These are phyloP conservation scores for Neoascochyta sp. DNA, from an alignment of 2,329 filamentous ascomycete species.

Conservation along the genomic window DNA sequence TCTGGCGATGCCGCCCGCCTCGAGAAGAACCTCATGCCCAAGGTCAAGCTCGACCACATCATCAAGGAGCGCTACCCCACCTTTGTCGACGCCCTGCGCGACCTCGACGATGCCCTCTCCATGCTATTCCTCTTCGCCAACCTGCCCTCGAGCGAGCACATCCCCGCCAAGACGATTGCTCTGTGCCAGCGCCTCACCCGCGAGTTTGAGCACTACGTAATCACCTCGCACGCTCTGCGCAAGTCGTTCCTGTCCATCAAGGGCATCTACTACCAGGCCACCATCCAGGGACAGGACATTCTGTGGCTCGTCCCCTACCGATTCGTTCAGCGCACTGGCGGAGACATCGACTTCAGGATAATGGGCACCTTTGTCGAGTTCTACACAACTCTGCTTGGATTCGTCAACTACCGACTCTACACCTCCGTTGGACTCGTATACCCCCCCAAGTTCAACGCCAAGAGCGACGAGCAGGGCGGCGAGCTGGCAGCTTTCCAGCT, in stretches of 20 bases:
- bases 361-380: constrained; percentile 99
- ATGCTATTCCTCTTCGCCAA: constrained; percentile 98
- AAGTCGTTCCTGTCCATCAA: constrained; percentile 99
- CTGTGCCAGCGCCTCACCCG: constrained; percentile 88
- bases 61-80: constrained; percentile 98
- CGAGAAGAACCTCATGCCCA: constrained; percentile 86
- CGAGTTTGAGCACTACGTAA: constrained; percentile 98
- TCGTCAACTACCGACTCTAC: constrained; percentile 94
- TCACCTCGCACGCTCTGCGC: constrained; percentile 81
- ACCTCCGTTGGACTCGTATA: constrained; percentile 89
- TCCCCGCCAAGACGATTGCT: constrained; percentile 92
- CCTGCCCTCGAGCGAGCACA: constrained; percentile 81
- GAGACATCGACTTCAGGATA: constrained; percentile 95
- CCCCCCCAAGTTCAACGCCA: constrained; percentile 85
- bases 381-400: constrained; percentile 92
- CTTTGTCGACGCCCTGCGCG: constrained; percentile 88
- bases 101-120: constrained; percentile 92
- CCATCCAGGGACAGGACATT: constrained; percentile 93
- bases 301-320: constrained; percentile 97
- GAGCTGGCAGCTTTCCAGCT: constrained; percentile 89
- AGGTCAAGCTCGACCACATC: constrained; percentile 91
- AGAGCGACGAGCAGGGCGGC: constrained; percentile 82
- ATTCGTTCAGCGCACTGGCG: constrained; percentile 91
- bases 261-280: constrained; percentile 98
- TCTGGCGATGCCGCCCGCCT: constrained; percentile 81